Evolutionary conservation across 176 grass and related monocot species (phyloP).

Genomic region (Zoysia pacifica): DNA sequence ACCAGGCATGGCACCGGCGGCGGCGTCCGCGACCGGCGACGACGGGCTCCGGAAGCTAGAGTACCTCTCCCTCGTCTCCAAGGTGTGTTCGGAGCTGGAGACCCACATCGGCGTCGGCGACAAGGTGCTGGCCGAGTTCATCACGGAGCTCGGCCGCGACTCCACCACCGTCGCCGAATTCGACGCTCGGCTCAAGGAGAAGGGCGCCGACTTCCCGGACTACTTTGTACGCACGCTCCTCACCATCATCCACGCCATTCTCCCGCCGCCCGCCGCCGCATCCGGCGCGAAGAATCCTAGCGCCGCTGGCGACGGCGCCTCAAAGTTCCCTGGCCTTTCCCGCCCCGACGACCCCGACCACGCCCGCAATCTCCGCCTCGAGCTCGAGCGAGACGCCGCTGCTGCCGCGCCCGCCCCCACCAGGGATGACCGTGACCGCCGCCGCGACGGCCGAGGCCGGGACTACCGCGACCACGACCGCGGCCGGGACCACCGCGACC

Average conservation of each 20-base stretch:
- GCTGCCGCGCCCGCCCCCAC: slow-evolving; percentile 6
- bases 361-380: slow-evolving; percentile 62
- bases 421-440: slow-evolving; percentile 31
- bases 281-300: neutral
- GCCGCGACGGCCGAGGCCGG: slow-evolving; percentile 26
- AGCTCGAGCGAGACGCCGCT: slow-evolving; percentile 65
- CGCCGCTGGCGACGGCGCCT: slow-evolving; percentile 5
- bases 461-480: slow-evolving; percentile 34
- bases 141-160: slow-evolving; percentile 66
- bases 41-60: slow-evolving; percentile 70
- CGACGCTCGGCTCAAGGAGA: slow-evolving; percentile 63
- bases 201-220: slow-evolving; percentile 70
- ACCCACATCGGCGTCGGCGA: slow-evolving; percentile 70
- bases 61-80: slow-evolving; percentile 73
- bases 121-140: slow-evolving; percentile 87
- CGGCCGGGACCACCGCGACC: slow-evolving; percentile 19
- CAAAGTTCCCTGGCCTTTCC: slow-evolving; percentile 67
- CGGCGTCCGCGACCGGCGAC: slow-evolving; percentile 28
- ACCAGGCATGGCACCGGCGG: slow-evolving; percentile 33
- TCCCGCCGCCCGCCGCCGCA: slow-evolving; percentile 48
- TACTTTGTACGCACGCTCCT: slow-evolving; percentile 83
- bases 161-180: slow-evolving; percentile 57
- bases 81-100: slow-evolving; percentile 77
- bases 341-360: slow-evolving; percentile 66
- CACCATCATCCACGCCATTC: slow-evolving; percentile 85